Conservation (phyloP, 2,329 filamentous ascomycete species). For the Microdochium nivale region DNA sequence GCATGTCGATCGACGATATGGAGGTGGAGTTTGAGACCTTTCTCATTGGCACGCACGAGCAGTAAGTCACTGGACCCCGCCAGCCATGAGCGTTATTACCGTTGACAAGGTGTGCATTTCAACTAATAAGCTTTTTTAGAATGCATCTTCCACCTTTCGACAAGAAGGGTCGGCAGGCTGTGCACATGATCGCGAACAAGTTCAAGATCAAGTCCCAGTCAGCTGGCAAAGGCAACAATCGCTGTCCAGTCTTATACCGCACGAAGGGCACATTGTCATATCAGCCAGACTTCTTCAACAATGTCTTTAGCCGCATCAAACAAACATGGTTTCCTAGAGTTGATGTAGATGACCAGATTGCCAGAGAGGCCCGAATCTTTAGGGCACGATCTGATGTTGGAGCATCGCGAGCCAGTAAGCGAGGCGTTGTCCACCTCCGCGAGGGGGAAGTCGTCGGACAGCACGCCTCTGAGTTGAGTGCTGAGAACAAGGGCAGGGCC, state of each 20-base stretch:
- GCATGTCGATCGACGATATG: constrained; percentile 63
- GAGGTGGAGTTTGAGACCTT: constrained; percentile 66
- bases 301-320: constrained; percentile 33
- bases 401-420: constrained; percentile 18
- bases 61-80: constrained; percentile 34
- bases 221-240: constrained; percentile 59
- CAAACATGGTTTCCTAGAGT: constrained; percentile 48
- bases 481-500: constrained; percentile 72
- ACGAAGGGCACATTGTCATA: constrained; percentile 58
- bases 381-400: constrained; percentile 11
- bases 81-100: background rate
- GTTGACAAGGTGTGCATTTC: constrained; percentile 1
- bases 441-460: constrained; percentile 87
- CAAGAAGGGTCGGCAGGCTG: constrained; percentile 62
- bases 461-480: constrained; percentile 73
- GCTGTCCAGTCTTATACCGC: constrained; percentile 72
- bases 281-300: constrained; percentile 45
- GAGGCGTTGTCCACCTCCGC: constrained; percentile 32
- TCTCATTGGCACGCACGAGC: constrained; percentile 52
- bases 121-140: constrained; percentile 28
- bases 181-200: constrained; percentile 70
- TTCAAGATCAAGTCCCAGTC: constrained; percentile 82
- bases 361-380: constrained; percentile 15
- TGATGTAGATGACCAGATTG: constrained; percentile 26
- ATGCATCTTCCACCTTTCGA: constrained; percentile 78